Base-by-base conservation (phyloP, 2,329 filamentous ascomycete species). In the Sarocladium oryzae region DNA sequence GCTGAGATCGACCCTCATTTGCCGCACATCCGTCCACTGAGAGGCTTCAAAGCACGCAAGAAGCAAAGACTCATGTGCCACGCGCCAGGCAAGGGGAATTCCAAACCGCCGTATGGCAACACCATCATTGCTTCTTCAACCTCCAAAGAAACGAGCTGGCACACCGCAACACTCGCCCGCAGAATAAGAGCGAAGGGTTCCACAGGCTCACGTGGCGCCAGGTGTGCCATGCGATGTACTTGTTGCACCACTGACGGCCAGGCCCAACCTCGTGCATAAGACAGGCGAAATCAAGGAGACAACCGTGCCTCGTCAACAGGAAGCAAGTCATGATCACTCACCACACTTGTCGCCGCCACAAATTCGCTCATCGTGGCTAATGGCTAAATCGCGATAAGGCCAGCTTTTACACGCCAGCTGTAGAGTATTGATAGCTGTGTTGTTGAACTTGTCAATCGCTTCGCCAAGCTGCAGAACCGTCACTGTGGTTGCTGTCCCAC, bases 201-300 rank as follows among this genome's bases (percentile, higher is more conserved):
- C 40, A 43, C 40, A 43, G 10, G 43, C 43, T 48, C 43, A 48
- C 43, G 43, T 48, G 43, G 43, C 43, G 43, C 43, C 43, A 48
- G 32, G 43, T 48, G 43, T 48, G 43, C 43, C 43, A 48, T 48
- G 43, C 43, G 28, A 32, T 23, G 8, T 7, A 8, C 11, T 11
- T 32, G 43, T 33, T 30, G 26, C 28, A 48, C 43, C 43, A 48
- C 18, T 7, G 13, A 10, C 8, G 15, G 16, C 43, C 28, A 30
- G 28, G 13, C 18, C 21, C 23, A 43, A 43, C 21, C 23, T 48
- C 43, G 33, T 48, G 43, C 43, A 48, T 32, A 23, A 48, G 43
- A 6, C 16, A 15, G 26, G 5, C 6, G 40, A 43, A 43, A 43
- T 16, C 40, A 43, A 43, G 40, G 40, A 28, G 8, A 26, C 3